Base-by-base conservation (phyloP, 2,329 filamentous ascomycete species). In the Phaeosphaeria sp. region DNA sequence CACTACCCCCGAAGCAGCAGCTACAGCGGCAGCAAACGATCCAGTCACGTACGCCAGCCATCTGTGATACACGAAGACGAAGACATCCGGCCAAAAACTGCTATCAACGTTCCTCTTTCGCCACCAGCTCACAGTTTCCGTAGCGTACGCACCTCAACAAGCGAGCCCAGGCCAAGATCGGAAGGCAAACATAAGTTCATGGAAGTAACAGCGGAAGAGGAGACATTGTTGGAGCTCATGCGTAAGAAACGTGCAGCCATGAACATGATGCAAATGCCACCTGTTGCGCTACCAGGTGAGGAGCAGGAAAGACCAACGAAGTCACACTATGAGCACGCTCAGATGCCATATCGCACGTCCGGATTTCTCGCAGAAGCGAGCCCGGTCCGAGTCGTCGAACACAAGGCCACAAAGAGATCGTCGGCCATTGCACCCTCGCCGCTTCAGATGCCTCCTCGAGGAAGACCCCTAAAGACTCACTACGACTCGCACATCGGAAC, bases 201-300 rank as follows among this genome's bases (percentile, higher is more conserved):
- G 77, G 78, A 79, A 27, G 81, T 83, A 17, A 82, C 81, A 1
- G 75, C 80, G 53, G 81, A 83, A 64, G 81, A 83, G 63, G 81
- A 82, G 67, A 78, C 79, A 22, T 64, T 83, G 15, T 61, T 83
- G 36, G 81, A 82, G 54, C 71, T 83, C 68, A 82, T 83, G 79
- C 79, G 81, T 7, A 75, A 77, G 55, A 83, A 82, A 64, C 76
- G 81, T 46, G 80, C 80, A 11, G 77, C 76, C 7, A 82, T 82
- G 80, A 74, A 74, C 23, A 77, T 80, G 61, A 52, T 55, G 15
- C 75, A 70, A 49, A 76, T 75, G 55, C 65, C 73, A 1, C 74
- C 80, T 58, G 77, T 74, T 22, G 75, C 76, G 50, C 67, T 70
- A 36, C 65, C 73, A 21, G 73, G 73, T 15, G 56, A 78, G 6